These are phyloP conservation scores for Eimeria mitis DNA, from an alignment of 169 alveolate species.

Conservation along the genomic window DNA sequence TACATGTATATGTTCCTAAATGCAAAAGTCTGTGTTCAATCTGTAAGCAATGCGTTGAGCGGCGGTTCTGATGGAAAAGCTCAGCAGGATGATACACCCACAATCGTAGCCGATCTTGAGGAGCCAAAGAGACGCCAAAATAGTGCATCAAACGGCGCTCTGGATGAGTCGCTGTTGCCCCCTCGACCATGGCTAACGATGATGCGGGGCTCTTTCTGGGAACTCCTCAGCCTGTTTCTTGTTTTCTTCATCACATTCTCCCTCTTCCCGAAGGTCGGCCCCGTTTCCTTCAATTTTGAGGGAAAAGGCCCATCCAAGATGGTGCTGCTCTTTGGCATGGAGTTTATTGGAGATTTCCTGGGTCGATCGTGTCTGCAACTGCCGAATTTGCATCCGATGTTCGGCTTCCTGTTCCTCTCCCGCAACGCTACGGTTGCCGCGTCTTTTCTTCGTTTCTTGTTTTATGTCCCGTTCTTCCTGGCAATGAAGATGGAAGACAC, in stretches of 20 bases:
- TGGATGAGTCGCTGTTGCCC: constrained; percentile 45
- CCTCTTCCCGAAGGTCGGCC: constrained; percentile 75
- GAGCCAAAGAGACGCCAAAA: constrained; percentile 32
- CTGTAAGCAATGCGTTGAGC: constrained; percentile 11
- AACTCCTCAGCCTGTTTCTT: constrained; percentile 38
- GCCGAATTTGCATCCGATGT: constrained; percentile 1
- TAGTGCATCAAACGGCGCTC: constrained; percentile 7
- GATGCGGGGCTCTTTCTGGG: constrained; percentile 46
- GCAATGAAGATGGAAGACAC: constrained; percentile 49
- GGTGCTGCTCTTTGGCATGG: constrained; percentile 60
- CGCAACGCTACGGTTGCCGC: constrained; percentile 43
- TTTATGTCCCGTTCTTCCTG: constrained; percentile 59
- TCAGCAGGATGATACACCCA: constrained; percentile 24
- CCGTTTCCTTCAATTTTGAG: constrained; percentile 51
- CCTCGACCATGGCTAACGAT: constrained; percentile 66
- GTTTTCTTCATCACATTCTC: constrained; percentile 46
- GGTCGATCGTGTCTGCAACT: constrained; percentile 58
- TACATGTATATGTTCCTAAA: constrained; percentile 55
- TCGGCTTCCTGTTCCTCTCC: constrained; percentile 59
- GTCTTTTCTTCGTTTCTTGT: constrained; percentile 17
- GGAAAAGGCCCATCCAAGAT: constrained; percentile 23
- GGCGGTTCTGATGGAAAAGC: constrained; percentile 16
- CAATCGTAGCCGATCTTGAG: constrained; percentile 33
- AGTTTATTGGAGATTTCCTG: constrained; percentile 45
- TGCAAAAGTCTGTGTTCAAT: constrained; percentile 38